phyloP scores from a whole-genome alignment of 257 asterid species.

The Marsdenia floribunda region DNA sequence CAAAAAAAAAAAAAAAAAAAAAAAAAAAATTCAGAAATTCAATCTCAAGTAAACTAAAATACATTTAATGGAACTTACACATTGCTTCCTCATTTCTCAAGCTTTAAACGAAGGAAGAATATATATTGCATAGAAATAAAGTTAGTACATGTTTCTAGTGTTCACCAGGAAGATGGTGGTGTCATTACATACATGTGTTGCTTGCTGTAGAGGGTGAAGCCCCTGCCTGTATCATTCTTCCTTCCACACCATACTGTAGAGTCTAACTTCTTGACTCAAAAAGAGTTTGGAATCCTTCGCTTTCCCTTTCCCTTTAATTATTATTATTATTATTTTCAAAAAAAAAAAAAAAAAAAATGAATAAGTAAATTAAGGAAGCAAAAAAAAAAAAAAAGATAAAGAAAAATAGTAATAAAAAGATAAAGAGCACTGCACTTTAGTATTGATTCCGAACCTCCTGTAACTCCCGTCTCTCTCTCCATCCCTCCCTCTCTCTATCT shows the following conservation, averaged over 20 bases:
- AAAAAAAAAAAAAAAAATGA: too few relatives aligned
- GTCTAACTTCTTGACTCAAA: too few relatives aligned
- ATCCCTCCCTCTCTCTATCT: constrained; percentile 2
- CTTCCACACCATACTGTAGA: not conserved
- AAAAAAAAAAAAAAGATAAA: not conserved
- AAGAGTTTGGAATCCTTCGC: not conserved
- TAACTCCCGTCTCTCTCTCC: not conserved
- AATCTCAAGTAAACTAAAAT: not conserved
- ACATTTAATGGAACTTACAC: not conserved
- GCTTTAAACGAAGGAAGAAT: not conserved
- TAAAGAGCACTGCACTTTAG: not conserved
- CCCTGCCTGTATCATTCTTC: too few relatives aligned
- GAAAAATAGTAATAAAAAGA: not conserved
- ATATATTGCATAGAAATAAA: not conserved
- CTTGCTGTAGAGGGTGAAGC: too few relatives aligned
- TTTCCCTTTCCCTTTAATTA: not conserved
- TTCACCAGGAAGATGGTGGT: too few relatives aligned
- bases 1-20: too few relatives aligned
- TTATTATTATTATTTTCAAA: too few relatives aligned
- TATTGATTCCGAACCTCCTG: not conserved
- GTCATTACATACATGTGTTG: too few relatives aligned
- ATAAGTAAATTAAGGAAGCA: not conserved
- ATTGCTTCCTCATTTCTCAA: not conserved
- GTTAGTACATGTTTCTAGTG: too few relatives aligned
- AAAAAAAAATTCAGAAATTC: too few relatives aligned